Percentiles rank a stretch among this genome's conserved stretches.
phyloP scores from a whole-genome alignment of 352 stramenopile species.

The Pythium myriotylum region DNA sequence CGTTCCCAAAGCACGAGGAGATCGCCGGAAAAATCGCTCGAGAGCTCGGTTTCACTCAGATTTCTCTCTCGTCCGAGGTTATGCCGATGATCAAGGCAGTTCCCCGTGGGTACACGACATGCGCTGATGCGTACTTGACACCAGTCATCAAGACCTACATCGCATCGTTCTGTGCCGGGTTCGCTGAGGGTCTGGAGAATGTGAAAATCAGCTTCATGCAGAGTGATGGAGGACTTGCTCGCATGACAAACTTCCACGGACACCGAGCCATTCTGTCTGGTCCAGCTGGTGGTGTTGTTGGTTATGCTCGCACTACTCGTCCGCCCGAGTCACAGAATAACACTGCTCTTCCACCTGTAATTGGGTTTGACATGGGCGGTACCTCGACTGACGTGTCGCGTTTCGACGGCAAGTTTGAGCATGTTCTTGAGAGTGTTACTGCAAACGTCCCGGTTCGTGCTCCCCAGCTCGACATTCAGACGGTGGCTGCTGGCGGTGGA shows the following conservation, averaged over 20 bases:
- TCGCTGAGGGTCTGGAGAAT: constrained; percentile 89
- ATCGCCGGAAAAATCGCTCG: constrained; percentile 87
- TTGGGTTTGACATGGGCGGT: constrained; percentile 99
- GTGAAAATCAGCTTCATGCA: constrained; percentile 99
- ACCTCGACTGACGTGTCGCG: constrained; percentile 98
- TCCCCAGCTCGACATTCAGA: constrained; percentile 99
- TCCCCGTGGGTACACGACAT: constrained; percentile 95
- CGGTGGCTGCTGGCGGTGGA: constrained; percentile 96
- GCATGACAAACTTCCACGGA: constrained; percentile 93
- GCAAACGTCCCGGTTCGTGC: constrained; percentile 97
- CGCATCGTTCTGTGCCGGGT: constrained; percentile 95
- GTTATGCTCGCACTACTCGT: constrained; percentile 95
- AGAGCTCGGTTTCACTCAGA: constrained; percentile 95
- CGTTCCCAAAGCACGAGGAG: constrained; percentile 94
- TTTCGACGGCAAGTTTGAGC: constrained; percentile 96
- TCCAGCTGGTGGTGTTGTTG: constrained; percentile 94
- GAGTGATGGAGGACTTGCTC: constrained; percentile 96
- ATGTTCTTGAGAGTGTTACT: constrained; percentile 98
- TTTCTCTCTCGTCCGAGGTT: constrained; percentile 90
- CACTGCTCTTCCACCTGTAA: constrained; percentile 59
- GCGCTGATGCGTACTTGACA: constrained; percentile 97
- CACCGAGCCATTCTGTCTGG: constrained; percentile 94
- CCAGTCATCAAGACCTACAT: constrained; percentile 98
- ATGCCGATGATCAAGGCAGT: constrained; percentile 99
- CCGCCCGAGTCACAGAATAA: constrained; percentile 37